Base-by-base conservation (phyloP, 202 grass and related monocot genomes). In the Panicum virgatum region DNA sequence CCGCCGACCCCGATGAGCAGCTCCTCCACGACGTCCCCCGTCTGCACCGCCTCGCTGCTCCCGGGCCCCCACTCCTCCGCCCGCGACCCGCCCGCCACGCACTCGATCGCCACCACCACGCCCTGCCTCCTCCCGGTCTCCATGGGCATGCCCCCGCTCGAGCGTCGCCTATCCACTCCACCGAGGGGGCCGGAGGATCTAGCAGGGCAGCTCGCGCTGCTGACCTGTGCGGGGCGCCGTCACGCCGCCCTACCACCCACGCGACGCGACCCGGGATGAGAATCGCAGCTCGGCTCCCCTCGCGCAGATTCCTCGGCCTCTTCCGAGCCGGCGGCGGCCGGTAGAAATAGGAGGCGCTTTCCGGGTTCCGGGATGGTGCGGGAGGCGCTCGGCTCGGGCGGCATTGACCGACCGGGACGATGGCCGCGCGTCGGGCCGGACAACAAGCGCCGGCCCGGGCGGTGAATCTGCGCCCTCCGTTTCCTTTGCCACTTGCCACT, bases 1-100 rank as follows among this genome's bases (percentile, higher is more conserved):
- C 51, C 15, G 77, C 77, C 77, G 8, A 95, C 65, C 22, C 83
- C 83, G 75, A 98, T 93, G 85, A 86, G 90, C 18, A 98, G 88
- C 90, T 92, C 96, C 96, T 96, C 92, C 25, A 98, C 92, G 25
- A 98, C 92, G 83, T 96, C 96, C 59, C 96, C 96, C 10, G 90
- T 98, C 81, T 98, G 94, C 84, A 94, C 82, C 83, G 89, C 87
- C 90, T 91, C 88, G 89, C 74, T 84, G 71, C 92, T 82, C 20
- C 90, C 92, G 11, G 75, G 79, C 10, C 94, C 90, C 94, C 94
- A 97, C 89, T 94, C 94, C 90, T 97, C 94, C 70, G 94, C 94
- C 61, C 84, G 90, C 52, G 94, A 97, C 27, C 94, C 93, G 40
- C 94, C 92, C 27, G 92, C 90, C 52, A 97, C 94, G 92, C 94